phyloP scores from a whole-genome alignment of 345 rosid genomes.

The Rhodamnia rubescens region DNA sequence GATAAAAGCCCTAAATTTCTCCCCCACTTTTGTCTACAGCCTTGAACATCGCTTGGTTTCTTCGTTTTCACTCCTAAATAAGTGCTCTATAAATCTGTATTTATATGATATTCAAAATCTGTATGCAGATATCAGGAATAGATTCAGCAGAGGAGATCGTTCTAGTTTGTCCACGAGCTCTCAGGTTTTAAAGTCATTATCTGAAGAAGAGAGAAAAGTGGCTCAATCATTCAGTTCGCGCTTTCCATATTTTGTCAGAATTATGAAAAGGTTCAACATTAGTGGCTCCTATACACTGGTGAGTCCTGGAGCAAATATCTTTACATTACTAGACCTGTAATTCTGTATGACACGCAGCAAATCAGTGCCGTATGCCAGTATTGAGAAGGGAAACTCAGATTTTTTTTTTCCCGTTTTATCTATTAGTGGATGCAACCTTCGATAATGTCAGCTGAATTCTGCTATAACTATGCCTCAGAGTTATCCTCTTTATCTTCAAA shows the following conservation, averaged over 20 bases:
- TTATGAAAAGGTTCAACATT: conserved; percentile 52
- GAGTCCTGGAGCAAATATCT: conserved; percentile 6
- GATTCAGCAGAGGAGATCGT: conserved; percentile 8
- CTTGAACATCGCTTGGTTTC: not conserved
- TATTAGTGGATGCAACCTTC: not conserved
- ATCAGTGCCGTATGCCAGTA: not conserved
- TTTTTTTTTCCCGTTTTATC: not conserved
- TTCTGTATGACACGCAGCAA: not conserved
- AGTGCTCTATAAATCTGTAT: not conserved
- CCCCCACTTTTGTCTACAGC: not conserved
- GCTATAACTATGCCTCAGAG: not conserved
- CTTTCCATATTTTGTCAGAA: conserved; percentile 50
- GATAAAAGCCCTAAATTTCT: not conserved
- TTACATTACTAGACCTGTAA: not conserved
- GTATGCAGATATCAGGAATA: conserved; percentile 4
- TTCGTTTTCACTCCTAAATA: not conserved
- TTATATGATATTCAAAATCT: conserved; percentile 3
- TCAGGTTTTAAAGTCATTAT: conserved; percentile 14
- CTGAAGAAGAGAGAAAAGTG: conserved; percentile 42
- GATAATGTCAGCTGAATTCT: not conserved
- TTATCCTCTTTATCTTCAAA: not conserved
- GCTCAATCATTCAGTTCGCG: conserved; percentile 39
- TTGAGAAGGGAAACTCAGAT: not conserved
- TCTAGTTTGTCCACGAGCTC: conserved; percentile 12
- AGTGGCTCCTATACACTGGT: conserved; percentile 60